Percentiles rank a stretch among this genome's conserved stretches.
Conservation (phyloP, 2,329 filamentous ascomycete species). For the Pseudocercospora musae region DNA sequence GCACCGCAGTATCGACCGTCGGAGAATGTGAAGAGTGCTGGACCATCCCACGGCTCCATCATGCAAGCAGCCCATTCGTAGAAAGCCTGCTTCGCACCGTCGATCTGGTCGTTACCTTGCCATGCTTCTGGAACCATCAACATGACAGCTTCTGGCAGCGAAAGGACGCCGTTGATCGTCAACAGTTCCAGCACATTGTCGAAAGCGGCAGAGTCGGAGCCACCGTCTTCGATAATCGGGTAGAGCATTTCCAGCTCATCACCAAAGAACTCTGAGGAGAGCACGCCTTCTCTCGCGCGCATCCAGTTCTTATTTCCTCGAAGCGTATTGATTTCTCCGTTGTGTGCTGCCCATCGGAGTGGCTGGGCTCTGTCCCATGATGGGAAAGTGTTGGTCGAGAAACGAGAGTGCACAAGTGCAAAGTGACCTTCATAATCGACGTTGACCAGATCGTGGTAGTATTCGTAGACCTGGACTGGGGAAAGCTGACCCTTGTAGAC, state of each 20-base stretch:
- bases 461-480: constrained; percentile 93
- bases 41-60: constrained; percentile 99
- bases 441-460: constrained; percentile 95
- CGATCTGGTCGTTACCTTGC: constrained; percentile 91
- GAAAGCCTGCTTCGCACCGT: constrained; percentile 92
- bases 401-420: constrained; percentile 92
- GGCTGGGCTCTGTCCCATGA: constrained; percentile 98
- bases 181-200: constrained; percentile 94
- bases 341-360: constrained; percentile 93
- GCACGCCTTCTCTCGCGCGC: constrained; percentile 90
- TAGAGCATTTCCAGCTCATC: constrained; percentile 88
- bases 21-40: constrained; percentile 93
- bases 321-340: constrained; percentile 96
- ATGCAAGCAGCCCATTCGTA: constrained; percentile 98
- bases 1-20: constrained; percentile 96
- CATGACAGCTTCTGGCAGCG: constrained; percentile 94
- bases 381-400: constrained; percentile 97
- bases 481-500: constrained; percentile 97
- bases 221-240: constrained; percentile 92
- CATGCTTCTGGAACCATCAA: constrained; percentile 97
- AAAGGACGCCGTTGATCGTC: constrained; percentile 92
- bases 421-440: constrained; percentile 98
- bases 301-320: constrained; percentile 99
- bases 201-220: constrained; percentile 94
- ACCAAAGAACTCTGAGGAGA: constrained; percentile 88